Evolutionary conservation across 2,329 filamentous ascomycete genomes (phyloP).

Genomic region (Diaporthe citriasiana): DNA sequence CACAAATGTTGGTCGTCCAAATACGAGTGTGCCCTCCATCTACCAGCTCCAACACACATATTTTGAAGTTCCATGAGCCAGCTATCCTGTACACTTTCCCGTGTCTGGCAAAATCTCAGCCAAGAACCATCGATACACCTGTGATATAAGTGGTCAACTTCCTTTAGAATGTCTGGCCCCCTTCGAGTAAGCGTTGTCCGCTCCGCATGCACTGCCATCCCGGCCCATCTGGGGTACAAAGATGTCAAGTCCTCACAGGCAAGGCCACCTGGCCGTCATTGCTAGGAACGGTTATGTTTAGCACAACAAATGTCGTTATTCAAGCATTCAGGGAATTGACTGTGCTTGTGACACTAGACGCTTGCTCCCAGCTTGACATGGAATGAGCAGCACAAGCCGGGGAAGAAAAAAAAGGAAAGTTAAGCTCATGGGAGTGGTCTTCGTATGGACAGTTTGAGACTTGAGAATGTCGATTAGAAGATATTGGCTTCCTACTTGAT

Average conservation of each 20-base stretch:
- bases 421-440: not conserved
- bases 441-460: not conserved
- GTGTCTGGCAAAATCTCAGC: not conserved
- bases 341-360: not conserved
- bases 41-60: too few relatives aligned
- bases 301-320: not conserved
- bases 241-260: not conserved
- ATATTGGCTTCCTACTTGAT: not conserved
- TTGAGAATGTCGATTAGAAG: constrained; percentile 1
- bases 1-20: too few relatives aligned
- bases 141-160: not conserved
- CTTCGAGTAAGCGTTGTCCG: not conserved
- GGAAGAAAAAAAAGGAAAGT: not conserved
- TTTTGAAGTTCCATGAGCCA: too few relatives aligned
- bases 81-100: not conserved
- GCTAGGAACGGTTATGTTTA: too few relatives aligned
- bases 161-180: not conserved
- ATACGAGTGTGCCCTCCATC: too few relatives aligned
- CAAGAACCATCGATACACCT: not conserved
- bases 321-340: not conserved
- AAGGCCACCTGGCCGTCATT: not conserved
- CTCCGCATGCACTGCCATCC: not conserved
- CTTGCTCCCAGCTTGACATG: not conserved
- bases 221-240: not conserved
- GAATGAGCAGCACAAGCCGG: not conserved